Percentiles rank a stretch among this genome's conserved stretches.
Conservation (phyloP, 1,139 yeast genomes). For the Scheffersomyces quercinus region DNA sequence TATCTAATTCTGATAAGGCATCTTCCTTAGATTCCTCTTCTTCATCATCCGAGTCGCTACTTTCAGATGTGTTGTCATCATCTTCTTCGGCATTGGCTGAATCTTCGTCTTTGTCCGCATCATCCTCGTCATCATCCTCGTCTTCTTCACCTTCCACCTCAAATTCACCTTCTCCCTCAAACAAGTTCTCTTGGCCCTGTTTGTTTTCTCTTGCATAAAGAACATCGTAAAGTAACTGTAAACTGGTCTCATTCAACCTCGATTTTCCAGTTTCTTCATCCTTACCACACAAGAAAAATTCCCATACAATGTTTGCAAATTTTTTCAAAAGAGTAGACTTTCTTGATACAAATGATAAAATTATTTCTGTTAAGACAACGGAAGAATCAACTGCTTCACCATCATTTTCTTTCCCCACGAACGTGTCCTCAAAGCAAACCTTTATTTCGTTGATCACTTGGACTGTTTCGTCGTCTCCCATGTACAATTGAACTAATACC, state of each 20-base stretch:
- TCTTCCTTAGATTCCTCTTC: constrained; percentile 19
- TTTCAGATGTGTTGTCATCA: constrained; percentile 28
- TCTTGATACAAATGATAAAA: constrained; percentile 73
- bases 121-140: constrained; percentile 27
- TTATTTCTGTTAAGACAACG: constrained; percentile 74
- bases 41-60: constrained; percentile 27
- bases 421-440: constrained; percentile 45
- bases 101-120: constrained; percentile 18
- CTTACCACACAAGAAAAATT: constrained; percentile 41
- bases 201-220: constrained; percentile 75
- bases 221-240: constrained; percentile 32
- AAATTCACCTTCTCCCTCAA: constrained; percentile 61
- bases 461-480: constrained; percentile 80
- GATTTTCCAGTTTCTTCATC: constrained; percentile 27
- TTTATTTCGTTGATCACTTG: constrained; percentile 73
- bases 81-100: constrained; percentile 34
- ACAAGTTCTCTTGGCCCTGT: constrained; percentile 76
- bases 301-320: constrained; percentile 78
- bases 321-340: constrained; percentile 71
- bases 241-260: constrained; percentile 21
- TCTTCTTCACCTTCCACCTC: constrained; percentile 32
- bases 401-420: constrained; percentile 23
- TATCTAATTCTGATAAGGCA: constrained; percentile 57
- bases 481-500: constrained; percentile 74
- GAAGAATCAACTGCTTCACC: constrained; percentile 42